Evolutionary conservation across 1,284 basidiomycete genomes (phyloP).

Genomic region (Sporisorium graminicola): DNA sequence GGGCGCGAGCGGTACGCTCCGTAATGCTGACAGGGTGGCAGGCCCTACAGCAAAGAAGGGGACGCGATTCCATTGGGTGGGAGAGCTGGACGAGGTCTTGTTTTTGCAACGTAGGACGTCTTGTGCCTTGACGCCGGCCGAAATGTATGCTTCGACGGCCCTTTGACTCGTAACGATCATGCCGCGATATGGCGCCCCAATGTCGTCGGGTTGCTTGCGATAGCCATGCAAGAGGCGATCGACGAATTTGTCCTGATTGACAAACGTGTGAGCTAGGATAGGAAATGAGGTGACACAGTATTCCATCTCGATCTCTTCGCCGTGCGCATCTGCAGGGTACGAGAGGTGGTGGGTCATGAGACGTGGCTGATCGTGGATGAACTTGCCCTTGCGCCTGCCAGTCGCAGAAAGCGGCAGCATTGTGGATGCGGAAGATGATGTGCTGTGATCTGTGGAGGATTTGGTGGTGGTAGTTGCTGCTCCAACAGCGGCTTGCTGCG

Average conservation of each 20-base stretch:
- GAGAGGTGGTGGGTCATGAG: constrained; percentile 67
- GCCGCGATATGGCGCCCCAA: constrained; percentile 43
- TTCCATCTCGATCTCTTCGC: constrained; percentile 51
- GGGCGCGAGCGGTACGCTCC: constrained; percentile 38
- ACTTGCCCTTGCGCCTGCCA: constrained; percentile 55
- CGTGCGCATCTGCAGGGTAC: constrained; percentile 28
- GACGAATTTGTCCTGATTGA: constrained; percentile 49
- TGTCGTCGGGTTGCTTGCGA: not conserved
- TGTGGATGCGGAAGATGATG: constrained; percentile 9
- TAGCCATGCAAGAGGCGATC: constrained; percentile 45
- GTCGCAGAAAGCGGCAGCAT: constrained; percentile 31
- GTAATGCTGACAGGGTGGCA: constrained; percentile 56
- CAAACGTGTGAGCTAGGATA: constrained; percentile 52
- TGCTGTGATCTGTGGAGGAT: constrained; percentile 9
- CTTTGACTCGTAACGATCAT: constrained; percentile 64
- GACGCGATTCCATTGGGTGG: constrained; percentile 53
- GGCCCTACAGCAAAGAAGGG: constrained; percentile 68
- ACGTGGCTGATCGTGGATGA: constrained; percentile 54
- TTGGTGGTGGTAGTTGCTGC: constrained; percentile 22
- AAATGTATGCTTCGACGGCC: constrained; percentile 63
- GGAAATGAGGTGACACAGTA: constrained; percentile 62
- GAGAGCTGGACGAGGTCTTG: constrained; percentile 33
- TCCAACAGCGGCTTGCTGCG: constrained; percentile 21
- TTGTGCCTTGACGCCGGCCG: constrained; percentile 48
- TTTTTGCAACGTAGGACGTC: constrained; percentile 22